phyloP scores from a whole-genome alignment of 768 basidiomycete genomes.

The Mycena rosella region DNA sequence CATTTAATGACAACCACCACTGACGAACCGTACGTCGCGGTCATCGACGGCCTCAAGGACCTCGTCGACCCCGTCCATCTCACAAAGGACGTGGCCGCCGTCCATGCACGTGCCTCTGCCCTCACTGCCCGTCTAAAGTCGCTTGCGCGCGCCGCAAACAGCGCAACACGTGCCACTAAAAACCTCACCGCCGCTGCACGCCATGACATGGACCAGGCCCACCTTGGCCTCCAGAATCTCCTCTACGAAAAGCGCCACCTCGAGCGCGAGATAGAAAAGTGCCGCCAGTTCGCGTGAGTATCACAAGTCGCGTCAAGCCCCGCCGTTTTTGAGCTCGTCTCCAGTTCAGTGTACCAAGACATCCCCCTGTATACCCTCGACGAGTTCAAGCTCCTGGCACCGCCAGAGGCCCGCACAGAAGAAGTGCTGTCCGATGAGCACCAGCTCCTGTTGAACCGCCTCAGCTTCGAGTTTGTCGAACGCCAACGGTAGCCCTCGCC shows the following conservation, averaged over 20 bases:
- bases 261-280: conserved; percentile 93
- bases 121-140: conserved; percentile 86
- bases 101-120: conserved; percentile 78
- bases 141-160: conserved; percentile 80
- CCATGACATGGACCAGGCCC: conserved; percentile 91
- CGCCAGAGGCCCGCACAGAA: conserved; percentile 70
- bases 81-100: conserved; percentile 59
- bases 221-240: conserved; percentile 88
- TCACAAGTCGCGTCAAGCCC: conserved; percentile 4
- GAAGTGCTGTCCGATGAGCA: conserved; percentile 78
- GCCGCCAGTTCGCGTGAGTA: conserved; percentile 90
- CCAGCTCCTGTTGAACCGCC: conserved; percentile 88
- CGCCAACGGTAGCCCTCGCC: conserved; percentile 76
- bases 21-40: conserved; percentile 52
- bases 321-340: conserved; percentile 19
- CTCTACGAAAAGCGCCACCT: conserved; percentile 92
- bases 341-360: conserved; percentile 90
- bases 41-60: conserved; percentile 73
- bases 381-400: conserved; percentile 79
- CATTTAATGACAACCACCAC: too few relatives aligned
- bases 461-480: conserved; percentile 90
- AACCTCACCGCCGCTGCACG: conserved; percentile 84
- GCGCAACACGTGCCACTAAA: conserved; percentile 73
- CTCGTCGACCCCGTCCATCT: conserved; percentile 64
- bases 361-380: conserved; percentile 79